phyloP scores from a whole-genome alignment of 1,284 basidiomycete species.

The Melampsora larici-populina region DNA sequence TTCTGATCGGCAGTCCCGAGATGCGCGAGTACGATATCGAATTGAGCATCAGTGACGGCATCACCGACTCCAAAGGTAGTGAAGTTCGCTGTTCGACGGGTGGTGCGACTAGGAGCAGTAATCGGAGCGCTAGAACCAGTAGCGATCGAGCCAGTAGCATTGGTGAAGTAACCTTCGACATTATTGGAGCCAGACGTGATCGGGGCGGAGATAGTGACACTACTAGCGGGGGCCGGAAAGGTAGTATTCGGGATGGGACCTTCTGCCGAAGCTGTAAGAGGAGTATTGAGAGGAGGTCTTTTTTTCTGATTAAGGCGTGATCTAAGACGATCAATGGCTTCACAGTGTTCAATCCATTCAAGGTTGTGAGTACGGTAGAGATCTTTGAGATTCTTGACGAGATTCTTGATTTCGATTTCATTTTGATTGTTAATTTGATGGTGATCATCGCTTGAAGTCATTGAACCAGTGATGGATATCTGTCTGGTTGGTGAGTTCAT shows the following conservation, averaged over 20 bases:
- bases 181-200: not conserved
- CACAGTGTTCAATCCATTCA: conserved; percentile 42
- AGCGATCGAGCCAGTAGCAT: not conserved
- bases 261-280: conserved; percentile 1
- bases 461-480: too few relatives aligned
- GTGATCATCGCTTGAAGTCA: not conserved
- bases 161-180: not conserved
- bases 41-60: conserved; percentile 43
- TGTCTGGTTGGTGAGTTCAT: too few relatives aligned
- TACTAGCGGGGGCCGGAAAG: not conserved
- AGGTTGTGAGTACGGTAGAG: conserved; percentile 31
- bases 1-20: conserved; percentile 41
- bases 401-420: not conserved
- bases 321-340: conserved; percentile 39
- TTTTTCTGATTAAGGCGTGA: conserved; percentile 31
- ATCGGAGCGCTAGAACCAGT: not conserved
- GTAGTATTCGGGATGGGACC: not conserved
- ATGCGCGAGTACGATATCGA: conserved; percentile 41
- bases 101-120: conserved; percentile 21
- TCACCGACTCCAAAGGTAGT: conserved; percentile 41
- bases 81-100: conserved; percentile 31
- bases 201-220: not conserved
- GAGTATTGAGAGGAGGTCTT: conserved; percentile 11
- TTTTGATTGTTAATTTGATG: not conserved
- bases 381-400: conserved; percentile 14